These are phyloP conservation scores for Rhazya stricta DNA, from an alignment of 257 asterid species.

Conservation along the genomic window DNA sequence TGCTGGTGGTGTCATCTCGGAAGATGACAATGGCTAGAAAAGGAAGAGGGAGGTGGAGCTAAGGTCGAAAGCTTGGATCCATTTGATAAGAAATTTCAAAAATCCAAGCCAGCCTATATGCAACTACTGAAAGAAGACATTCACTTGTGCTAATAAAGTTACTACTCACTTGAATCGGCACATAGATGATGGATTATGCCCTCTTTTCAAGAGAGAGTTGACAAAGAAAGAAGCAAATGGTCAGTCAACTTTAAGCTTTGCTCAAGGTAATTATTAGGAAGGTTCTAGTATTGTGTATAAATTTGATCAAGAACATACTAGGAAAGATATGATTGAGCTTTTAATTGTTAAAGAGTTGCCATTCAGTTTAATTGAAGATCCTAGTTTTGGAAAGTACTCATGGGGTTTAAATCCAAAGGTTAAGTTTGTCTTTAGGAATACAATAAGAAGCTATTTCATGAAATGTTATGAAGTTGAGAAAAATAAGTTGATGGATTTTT, in stretches of 20 bases:
- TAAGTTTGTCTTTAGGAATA: background rate
- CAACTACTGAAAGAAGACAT: background rate
- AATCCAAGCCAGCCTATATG: background rate
- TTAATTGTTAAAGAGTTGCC: background rate
- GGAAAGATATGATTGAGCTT: background rate
- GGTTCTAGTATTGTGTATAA: background rate
- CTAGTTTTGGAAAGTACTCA: background rate
- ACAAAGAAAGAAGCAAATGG: background rate
- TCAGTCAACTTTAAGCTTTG: background rate
- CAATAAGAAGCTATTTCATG: background rate
- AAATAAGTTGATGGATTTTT: background rate
- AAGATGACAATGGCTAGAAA: too few relatives aligned
- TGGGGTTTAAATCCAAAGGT: background rate
- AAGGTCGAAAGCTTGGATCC: background rate
- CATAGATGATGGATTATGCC: background rate
- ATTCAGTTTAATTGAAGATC: background rate
- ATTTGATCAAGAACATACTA: too few relatives aligned
- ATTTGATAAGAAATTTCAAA: background rate
- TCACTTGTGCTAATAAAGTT: background rate
- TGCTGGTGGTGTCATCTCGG: too few relatives aligned
- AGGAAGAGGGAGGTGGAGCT: background rate
- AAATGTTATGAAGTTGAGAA: background rate
- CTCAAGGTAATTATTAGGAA: background rate
- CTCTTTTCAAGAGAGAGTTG: background rate
- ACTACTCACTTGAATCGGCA: background rate